Base-by-base conservation (phyloP, 2,329 filamentous ascomycete species). In the Cylindrodendrum hubeiense region DNA sequence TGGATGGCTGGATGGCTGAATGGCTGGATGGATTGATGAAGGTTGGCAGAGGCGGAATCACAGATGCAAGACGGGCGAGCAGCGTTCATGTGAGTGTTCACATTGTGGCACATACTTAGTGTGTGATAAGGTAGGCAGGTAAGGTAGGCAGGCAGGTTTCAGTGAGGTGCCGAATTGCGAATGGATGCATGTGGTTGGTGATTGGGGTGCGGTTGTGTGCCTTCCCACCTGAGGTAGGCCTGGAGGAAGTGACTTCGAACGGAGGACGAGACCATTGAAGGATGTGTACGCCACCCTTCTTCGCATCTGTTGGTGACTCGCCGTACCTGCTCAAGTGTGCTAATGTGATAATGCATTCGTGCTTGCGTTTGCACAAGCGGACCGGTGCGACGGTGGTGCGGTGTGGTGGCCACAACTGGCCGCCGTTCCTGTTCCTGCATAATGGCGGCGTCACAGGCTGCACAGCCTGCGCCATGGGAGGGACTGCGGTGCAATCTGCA, bases 341-440 rank as follows among this genome's bases (percentile, higher is more conserved):
- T 37, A 21, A 15, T 53, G 53, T 63, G 60, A 63, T 63, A 49
- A 63, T 58, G 60, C 60, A 39, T 57, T 63, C 49, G 47, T 58
- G 24, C 60, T 53, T 58, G 37, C 15, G 6, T 46, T 46, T 63
- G 60, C 60, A 59, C 54, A 58, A 56, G n/a, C 37, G 22, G 19
- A 55, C 41, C 43, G 56, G 61, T 70, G 54, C 60, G 34, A 67
- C 63, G 60, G 64, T 61, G 66, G 57, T 56, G 65, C 60, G 55
- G 53, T 58, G 62, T 65, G 60, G 59, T 60, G 59, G 61, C 54
- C 66, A 73, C 59, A 67, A 67, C 63, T 71, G 71, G 64, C 64
- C 61, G 55, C 62, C 55, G 70, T 71, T 74, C 71, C 66, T 74
- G 72, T 74, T 74, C 72, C 72, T 74, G 72, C 72, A 74, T 74